These are phyloP conservation scores for Nicotiana noctiflora DNA, from an alignment of 257 asterid genomes.

Conservation along the genomic window DNA sequence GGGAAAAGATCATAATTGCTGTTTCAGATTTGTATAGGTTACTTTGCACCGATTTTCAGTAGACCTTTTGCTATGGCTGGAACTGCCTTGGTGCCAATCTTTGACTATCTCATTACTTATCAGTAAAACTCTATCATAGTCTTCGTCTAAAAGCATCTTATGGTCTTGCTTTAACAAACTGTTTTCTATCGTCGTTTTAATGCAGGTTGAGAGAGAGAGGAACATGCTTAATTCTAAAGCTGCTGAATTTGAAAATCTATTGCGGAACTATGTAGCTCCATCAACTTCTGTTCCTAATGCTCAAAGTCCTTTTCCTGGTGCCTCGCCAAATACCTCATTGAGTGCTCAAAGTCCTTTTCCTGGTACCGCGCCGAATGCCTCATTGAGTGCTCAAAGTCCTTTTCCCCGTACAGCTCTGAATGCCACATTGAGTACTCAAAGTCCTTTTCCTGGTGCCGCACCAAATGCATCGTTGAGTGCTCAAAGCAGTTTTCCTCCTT, in stretches of 20 bases:
- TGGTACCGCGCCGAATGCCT: slow-evolving; percentile 24
- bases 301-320: slow-evolving; percentile 41
- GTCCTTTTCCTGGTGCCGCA: slow-evolving; percentile 29
- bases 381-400: slow-evolving; percentile 25
- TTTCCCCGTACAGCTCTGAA: slow-evolving; percentile 27
- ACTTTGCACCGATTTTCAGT: no score
- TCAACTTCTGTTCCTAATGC: slow-evolving; percentile 36
- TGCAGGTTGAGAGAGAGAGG: slow-evolving; percentile 84
- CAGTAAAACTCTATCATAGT: neutral
- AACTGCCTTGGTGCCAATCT: neutral
- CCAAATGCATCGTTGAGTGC: slow-evolving; percentile 22
- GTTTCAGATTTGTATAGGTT: neutral
- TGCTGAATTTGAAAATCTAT: slow-evolving; percentile 62
- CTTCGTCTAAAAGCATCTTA: neutral
- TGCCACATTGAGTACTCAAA: slow-evolving; percentile 31
- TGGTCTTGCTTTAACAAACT: slow-evolving; percentile 8
- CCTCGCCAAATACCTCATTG: slow-evolving; percentile 20
- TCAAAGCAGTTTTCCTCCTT: slow-evolving; percentile 39
- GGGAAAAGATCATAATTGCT: neutral
- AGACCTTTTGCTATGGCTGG: neutral
- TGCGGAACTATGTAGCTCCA: slow-evolving; percentile 29
- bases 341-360: slow-evolving; percentile 33
- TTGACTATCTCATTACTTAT: neutral
- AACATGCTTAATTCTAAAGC: slow-evolving; percentile 53
- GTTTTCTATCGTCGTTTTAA: slow-evolving; percentile 15